phyloP scores from a whole-genome alignment of 164 flowering plant genomes.

The Aristolochia fimbriata region DNA sequence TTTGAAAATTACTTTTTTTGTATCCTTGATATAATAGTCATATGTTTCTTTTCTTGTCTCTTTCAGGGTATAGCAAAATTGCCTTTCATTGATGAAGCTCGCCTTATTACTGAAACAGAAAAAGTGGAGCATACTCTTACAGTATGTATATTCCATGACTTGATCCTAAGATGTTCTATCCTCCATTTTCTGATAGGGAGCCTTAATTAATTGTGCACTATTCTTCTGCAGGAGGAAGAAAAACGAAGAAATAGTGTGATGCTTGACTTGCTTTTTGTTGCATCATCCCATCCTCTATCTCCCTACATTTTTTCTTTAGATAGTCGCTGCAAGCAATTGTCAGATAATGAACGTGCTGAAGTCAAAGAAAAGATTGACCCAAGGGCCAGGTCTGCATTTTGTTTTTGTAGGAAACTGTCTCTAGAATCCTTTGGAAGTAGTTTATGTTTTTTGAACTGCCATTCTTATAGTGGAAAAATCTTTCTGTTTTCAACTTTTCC shows the following conservation, averaged over 20 bases:
- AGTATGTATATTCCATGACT: conserved; percentile 26
- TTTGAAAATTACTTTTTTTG: background rate
- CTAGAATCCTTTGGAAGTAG: background rate
- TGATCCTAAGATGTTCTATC: background rate
- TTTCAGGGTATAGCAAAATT: conserved; percentile 86
- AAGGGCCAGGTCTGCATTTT: conserved; percentile 55
- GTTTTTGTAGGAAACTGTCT: background rate
- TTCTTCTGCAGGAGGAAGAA: conserved; percentile 65
- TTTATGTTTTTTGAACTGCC: background rate
- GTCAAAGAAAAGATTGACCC: conserved; percentile 64
- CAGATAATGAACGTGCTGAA: conserved; percentile 39
- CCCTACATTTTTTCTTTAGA: conserved; percentile 76
- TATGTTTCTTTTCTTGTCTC: conserved; percentile 1
- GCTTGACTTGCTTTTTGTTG: conserved; percentile 82
- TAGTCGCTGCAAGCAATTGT: conserved; percentile 56
- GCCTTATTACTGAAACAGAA: conserved; percentile 71
- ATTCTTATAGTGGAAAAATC: background rate
- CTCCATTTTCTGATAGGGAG: background rate
- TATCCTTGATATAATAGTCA: background rate
- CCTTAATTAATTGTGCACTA: background rate
- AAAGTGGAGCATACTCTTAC: conserved; percentile 77
- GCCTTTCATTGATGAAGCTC: conserved; percentile 92
- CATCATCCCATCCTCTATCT: conserved; percentile 67
- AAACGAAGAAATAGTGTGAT: conserved; percentile 73
- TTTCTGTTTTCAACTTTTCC: background rate